Evolutionary conservation across 1,284 basidiomycete genomes (phyloP), one percentile per base, ranked within the genome.

Genomic region (Cystobasidium sp.): DNA sequence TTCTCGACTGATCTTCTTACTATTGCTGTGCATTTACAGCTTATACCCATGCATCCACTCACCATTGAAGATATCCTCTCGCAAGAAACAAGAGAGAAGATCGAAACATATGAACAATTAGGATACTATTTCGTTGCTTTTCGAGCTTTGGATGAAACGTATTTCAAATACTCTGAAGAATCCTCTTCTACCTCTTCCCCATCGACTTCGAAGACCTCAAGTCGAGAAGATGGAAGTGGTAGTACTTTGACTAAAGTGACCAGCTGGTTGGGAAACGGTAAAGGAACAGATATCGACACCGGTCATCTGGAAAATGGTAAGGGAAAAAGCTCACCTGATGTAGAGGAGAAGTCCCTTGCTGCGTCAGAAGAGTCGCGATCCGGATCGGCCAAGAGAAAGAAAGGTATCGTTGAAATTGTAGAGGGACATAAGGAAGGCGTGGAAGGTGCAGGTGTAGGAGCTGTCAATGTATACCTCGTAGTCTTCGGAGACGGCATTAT

Each of bases 1-100:
- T 47, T 22, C n/a, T 20, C 39, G 44, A 49, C 10, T 37, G 18
- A 3, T n/a, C 47, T 44, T 47, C 47, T 51, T 58, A 62, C 14
- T 18, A 31, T 31, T 31, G 31, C 31, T 5, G 31, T 31, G 31
- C n/a, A 72, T 37, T 41, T 20, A 18, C 77, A 93, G 92, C 83
- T 93, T 20, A 86, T 97, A 37, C 92, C 93, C 67, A 86, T 98
- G 1, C 95, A 98, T 82, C 95, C 95, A 0, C 85, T 97, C 22
- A 97, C 95, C 0, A 86, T 97, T 16, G 95, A 98, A 82, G 95
- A 98, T 84, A 93, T 97, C 46, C 83, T 98, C n/a, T 92, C 94
- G 77, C 90, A 93, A 83, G 94, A 98, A 77, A 90, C 92, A 20
- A 88, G 94, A 46, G 95, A 97, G 83, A 98, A 98, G 83, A 84